Percentiles rank a stretch among this genome's conserved stretches.
Evolutionary conservation across 106 monocot species (phyloP).

Genomic region (Phalaenopsis aphrodite): DNA sequence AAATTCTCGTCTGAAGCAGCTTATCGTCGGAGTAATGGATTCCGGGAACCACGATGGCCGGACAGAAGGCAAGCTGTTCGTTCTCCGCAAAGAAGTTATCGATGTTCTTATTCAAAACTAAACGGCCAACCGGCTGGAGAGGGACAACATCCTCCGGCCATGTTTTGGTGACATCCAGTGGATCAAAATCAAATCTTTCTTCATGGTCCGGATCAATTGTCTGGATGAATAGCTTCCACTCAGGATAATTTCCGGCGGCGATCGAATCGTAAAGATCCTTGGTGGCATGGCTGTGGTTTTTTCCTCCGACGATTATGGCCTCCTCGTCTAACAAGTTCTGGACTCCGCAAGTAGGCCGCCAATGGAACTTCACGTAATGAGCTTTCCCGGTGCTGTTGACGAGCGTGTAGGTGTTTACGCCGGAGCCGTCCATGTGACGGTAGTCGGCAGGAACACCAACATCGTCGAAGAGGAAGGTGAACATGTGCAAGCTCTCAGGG

Average conservation of each 20-base stretch:
- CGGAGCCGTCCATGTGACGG: constrained; percentile 51
- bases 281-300: constrained; percentile 50
- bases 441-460: constrained; percentile 39
- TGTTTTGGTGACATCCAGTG: constrained; percentile 56
- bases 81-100: constrained; percentile 62
- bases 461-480: constrained; percentile 46
- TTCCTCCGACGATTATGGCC: constrained; percentile 35
- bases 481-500: constrained; percentile 22
- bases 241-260: constrained; percentile 43
- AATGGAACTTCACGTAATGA: constrained; percentile 26
- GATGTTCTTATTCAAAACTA: constrained; percentile 63
- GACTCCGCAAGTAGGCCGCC: constrained; percentile 28
- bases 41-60: constrained; percentile 42
- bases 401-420: constrained; percentile 46
- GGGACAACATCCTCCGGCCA: constrained; percentile 54
- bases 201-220: constrained; percentile 41
- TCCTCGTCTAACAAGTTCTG: constrained; percentile 44
- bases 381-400: constrained; percentile 33
- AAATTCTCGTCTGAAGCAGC: constrained; percentile 40
- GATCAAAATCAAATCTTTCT: constrained; percentile 50
- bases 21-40: constrained; percentile 59
- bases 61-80: constrained; percentile 55
- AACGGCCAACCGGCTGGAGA: constrained; percentile 50
- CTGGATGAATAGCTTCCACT: constrained; percentile 53
- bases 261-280: constrained; percentile 49